Evolutionary conservation across 257 asterid genomes (phyloP).

Genomic region (Penstemon barbatus): DNA sequence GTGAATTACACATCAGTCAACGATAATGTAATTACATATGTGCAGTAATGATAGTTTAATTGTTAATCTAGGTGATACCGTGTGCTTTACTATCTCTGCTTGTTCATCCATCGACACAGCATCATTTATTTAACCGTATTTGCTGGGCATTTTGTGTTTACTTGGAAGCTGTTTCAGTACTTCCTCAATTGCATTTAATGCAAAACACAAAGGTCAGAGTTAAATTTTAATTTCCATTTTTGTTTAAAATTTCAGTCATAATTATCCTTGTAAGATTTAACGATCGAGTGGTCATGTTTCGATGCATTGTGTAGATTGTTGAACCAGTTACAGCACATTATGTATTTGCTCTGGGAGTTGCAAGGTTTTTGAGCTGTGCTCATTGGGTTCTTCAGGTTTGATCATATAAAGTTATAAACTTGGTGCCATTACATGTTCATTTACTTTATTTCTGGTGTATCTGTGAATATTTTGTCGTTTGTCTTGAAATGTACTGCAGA

Average conservation of each 20-base stretch:
- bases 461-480: background rate
- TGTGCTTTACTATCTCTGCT: constrained; percentile 34
- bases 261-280: background rate
- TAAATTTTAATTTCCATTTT: background rate
- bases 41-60: background rate
- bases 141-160: constrained; percentile 41
- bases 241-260: background rate
- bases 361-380: constrained; percentile 49
- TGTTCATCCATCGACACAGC: constrained; percentile 39
- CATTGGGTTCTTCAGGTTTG: constrained; percentile 50
- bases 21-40: too few relatives aligned
- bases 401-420: background rate
- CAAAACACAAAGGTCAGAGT: constrained; percentile 33
- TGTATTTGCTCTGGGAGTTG: constrained; percentile 48
- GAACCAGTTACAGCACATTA: constrained; percentile 50
- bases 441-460: background rate
- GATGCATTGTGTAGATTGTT: constrained; percentile 30
- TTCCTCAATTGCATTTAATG: constrained; percentile 43
- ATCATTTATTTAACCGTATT: constrained; percentile 33
- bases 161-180: constrained; percentile 46
- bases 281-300: too few relatives aligned
- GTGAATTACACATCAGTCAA: too few relatives aligned
- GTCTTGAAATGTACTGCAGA: too few relatives aligned
- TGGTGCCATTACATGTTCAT: background rate
- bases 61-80: constrained; percentile 34